Percentiles rank a stretch among this genome's conserved stretches.
Evolutionary conservation across 75 land plant genomes (phyloP).

Genomic region (Adiantum capillusveneris): DNA sequence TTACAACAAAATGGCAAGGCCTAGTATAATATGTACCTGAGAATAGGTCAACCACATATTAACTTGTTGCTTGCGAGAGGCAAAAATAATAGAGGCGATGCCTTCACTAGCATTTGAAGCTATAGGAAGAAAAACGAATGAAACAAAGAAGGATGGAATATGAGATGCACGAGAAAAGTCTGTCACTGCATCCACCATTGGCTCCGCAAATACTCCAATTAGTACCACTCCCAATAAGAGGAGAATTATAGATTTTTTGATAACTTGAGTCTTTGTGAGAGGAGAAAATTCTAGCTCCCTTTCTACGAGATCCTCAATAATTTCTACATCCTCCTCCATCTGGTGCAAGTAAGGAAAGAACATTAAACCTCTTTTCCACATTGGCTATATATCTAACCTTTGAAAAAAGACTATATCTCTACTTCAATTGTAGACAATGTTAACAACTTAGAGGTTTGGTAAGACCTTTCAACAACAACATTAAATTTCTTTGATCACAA

Average conservation of each 20-base stretch:
- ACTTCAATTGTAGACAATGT: no score
- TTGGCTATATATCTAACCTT: no score
- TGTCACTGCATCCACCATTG: slow-evolving; percentile 46
- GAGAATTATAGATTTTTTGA: slow-evolving; percentile 23
- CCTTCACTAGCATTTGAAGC: slow-evolving; percentile 55
- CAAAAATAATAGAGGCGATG: slow-evolving; percentile 45
- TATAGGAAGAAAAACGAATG: slow-evolving; percentile 42
- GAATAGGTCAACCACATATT: slow-evolving; percentile 48
- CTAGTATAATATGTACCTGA: slow-evolving; percentile 43
- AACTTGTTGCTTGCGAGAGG: slow-evolving; percentile 30
- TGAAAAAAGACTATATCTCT: no score
- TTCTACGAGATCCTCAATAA: no score
- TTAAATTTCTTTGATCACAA: no score
- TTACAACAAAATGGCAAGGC: no score
- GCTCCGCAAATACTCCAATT: slow-evolving; percentile 48
- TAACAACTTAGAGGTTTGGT: no score
- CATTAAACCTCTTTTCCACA: no score
- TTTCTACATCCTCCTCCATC: no score
- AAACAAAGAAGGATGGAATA: slow-evolving; percentile 49
- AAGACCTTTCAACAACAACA: no score
- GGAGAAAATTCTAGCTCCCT: no score
- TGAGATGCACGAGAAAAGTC: slow-evolving; percentile 36
- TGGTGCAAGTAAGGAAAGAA: no score
- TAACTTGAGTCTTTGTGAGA: neutral
- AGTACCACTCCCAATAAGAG: slow-evolving; percentile 33